Evolutionary conservation across 208 protist species (phyloP), one percentile per base, ranked within the genome.

Genomic region (Trypanosoma theileri): DNA sequence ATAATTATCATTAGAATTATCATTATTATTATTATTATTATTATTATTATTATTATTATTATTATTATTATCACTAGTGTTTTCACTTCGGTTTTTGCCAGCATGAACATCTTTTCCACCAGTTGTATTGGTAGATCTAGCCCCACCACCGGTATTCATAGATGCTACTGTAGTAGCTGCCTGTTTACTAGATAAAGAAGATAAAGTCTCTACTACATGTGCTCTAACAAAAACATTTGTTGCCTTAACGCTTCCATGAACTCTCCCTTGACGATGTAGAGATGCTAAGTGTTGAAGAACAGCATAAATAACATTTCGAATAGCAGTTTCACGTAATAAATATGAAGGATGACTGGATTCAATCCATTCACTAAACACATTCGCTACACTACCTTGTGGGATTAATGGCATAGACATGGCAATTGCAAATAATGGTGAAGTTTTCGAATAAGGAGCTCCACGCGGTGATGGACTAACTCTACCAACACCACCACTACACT

Each of bases 211-310:
- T 59, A 71, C 54, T 28, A 77, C 72, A 48, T 86, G 74, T 50
- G 76, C 62, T 24, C 77, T 40, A 11, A 83, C 69, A 59, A 94
- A 94, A 46, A 91, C 64, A 50, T 94, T 94, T 12, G 85, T 88
- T 46, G 81, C 73, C 60, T 89, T 89, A 17, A 94, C 74, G 57
- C 80, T 84, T 31, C 88, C 85, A 57, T 90, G 86, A 4, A 75
- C 79, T 52, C 57, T 61, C 13, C 88, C 88, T 17, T 64, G 45
- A 3, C 57, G 61, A 57, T 94, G 88, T 55, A 94, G 75, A 1
- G 66, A 63, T 4, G 60, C 61, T 55, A 94, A 69, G 21, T 81
- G 84, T 52, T 75, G 54, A 22, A 94, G 77, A 28, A 91, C 83
- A 24, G 59, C 50, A 58, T 65, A 71, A 12, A 94, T 75, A 41